Percentiles rank a stretch among this genome's conserved stretches.
Evolutionary conservation across 257 asterid species (phyloP).

Genomic region (Orobanche coerulescens): DNA sequence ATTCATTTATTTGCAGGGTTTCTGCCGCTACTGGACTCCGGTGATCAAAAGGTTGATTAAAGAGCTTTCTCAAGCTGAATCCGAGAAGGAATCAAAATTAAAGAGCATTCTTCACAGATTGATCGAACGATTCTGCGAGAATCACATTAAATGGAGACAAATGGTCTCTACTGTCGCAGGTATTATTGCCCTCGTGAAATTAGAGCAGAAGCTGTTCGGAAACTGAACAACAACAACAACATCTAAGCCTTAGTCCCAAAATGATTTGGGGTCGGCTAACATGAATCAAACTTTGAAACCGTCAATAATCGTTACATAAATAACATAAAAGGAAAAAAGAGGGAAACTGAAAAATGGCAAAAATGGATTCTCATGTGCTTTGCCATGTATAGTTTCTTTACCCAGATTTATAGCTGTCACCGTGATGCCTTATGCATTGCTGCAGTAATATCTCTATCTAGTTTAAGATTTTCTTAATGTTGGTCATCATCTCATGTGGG

Average conservation of each 20-base stretch:
- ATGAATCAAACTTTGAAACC: too few species aligned
- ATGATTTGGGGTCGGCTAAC: too few species aligned
- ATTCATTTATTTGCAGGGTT: conserved; percentile 61
- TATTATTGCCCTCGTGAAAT: conserved; percentile 27
- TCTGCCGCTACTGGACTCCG: conserved; percentile 86
- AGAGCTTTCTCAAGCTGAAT: conserved; percentile 78
- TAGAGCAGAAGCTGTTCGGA: background rate
- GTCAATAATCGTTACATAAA: too few species aligned
- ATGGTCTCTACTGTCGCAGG: conserved; percentile 76
- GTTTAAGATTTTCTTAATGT: background rate
- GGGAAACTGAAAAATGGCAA: too few species aligned
- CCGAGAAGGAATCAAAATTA: conserved; percentile 78
- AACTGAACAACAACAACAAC: too few species aligned
- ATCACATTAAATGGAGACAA: conserved; percentile 80
- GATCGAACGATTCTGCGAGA: conserved; percentile 62
- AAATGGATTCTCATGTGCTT: too few species aligned
- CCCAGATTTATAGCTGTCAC: background rate
- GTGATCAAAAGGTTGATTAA: conserved; percentile 47
- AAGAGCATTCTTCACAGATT: conserved; percentile 81
- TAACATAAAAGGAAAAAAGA: too few species aligned
- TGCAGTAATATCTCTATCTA: background rate
- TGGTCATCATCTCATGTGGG: conserved; percentile 14
- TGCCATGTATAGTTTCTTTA: background rate
- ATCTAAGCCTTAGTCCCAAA: too few species aligned
- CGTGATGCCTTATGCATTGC: background rate